These are phyloP conservation scores for Cytospora piceicola DNA, from an alignment of 2,329 filamentous ascomycete species.

Conservation along the genomic window DNA sequence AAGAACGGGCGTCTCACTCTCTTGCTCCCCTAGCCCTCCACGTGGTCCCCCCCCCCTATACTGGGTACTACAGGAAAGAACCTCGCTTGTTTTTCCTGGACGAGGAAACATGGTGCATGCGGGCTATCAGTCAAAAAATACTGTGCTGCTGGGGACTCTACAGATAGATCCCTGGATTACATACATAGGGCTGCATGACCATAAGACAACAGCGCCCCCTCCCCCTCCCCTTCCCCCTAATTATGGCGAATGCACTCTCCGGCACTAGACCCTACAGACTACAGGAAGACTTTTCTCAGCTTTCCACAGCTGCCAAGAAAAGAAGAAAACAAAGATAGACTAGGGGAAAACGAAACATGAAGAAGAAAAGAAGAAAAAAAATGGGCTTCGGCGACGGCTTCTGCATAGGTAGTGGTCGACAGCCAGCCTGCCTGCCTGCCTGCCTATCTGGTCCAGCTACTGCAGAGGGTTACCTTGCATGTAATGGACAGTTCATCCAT, in stretches of 20 bases:
- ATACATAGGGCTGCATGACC: neutral
- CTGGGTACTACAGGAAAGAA: slow-evolving; percentile 19
- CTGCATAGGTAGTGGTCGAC: neutral
- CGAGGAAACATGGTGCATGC: slow-evolving; percentile 4
- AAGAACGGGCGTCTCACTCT: neutral
- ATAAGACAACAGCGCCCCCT: neutral
- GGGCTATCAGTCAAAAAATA: too few relatives aligned
- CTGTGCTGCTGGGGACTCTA: neutral
- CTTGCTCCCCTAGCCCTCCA: slow-evolving; percentile 11
- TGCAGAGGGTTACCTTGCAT: neutral
- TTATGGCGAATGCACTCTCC: neutral
- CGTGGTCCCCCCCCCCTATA: too few relatives aligned
- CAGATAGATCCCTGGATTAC: slow-evolving; percentile 2
- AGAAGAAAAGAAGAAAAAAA: neutral
- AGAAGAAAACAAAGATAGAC: too few relatives aligned
- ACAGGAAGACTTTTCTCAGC: neutral
- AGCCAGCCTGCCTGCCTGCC: too few relatives aligned
- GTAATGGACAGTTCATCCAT: neutral
- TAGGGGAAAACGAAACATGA: too few relatives aligned
- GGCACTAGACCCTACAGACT: neutral
- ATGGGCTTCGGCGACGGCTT: neutral
- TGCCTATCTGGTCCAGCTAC: neutral
- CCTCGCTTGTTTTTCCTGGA: slow-evolving; percentile 13
- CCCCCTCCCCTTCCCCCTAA: neutral
- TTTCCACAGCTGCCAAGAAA: neutral